Conservation (phyloP, 2,329 filamentous ascomycete species). For the Neopestalotiopsis sp. region DNA sequence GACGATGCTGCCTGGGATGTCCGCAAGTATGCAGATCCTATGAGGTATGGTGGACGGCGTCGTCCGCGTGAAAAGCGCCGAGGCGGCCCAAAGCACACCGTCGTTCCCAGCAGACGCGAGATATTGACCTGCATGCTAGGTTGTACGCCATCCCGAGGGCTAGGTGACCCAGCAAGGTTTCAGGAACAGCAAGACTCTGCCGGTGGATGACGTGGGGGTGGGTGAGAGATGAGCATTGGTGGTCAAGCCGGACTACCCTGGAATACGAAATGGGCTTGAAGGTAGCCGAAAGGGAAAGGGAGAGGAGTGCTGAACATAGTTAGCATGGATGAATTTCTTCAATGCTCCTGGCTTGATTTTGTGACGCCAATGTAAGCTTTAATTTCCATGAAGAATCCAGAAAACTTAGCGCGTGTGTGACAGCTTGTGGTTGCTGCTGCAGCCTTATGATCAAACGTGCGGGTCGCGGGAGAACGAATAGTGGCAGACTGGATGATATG, state of each 20-base stretch:
- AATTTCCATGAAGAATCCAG: neutral
- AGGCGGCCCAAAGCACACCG: neutral
- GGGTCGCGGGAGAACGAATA: neutral
- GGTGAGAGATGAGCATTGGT: neutral
- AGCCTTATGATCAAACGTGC: neutral
- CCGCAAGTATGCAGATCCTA: neutral
- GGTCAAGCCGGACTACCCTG: neutral
- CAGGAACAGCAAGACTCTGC: neutral
- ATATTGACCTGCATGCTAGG: neutral
- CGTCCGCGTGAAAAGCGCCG: neutral
- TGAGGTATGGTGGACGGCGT: neutral
- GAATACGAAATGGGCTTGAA: neutral
- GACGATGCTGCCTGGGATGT: neutral
- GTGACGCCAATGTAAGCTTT: neutral
- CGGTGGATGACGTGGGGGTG: neutral
- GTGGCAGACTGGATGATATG: neutral
- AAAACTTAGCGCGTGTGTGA: neutral
- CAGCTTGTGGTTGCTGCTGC: neutral
- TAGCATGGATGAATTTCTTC: neutral
- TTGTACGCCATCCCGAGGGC: neutral
- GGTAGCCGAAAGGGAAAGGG: neutral
- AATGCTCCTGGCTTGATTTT: neutral
- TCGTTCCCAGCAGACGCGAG: neutral
- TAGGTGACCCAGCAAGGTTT: neutral
- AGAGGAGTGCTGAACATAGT: neutral